phyloP scores from a whole-genome alignment of 2,329 filamentous ascomycete genomes.

The Coniochaeta sp. region DNA sequence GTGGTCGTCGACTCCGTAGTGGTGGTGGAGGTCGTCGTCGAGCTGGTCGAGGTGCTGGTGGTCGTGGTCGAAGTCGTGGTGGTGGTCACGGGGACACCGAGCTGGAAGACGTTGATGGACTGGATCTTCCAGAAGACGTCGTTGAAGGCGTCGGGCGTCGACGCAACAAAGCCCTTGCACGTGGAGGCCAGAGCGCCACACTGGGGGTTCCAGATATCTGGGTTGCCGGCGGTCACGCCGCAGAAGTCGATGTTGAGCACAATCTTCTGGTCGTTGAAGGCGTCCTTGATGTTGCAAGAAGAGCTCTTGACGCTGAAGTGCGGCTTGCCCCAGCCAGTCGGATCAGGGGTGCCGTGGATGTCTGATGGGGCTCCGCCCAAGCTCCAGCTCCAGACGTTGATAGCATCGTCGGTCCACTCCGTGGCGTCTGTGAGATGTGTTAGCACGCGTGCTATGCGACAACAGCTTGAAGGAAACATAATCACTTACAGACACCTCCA shows the following conservation, averaged over 20 bases:
- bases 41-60: slow-evolving; percentile 5
- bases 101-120: slow-evolving; percentile 22
- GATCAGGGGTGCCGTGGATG: slow-evolving; percentile 44
- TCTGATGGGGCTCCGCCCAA: slow-evolving; percentile 23
- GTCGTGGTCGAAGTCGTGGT: slow-evolving; percentile 7
- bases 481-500: slow-evolving; percentile 28
- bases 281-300: slow-evolving; percentile 54
- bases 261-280: slow-evolving; percentile 62
- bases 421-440: slow-evolving; percentile 19
- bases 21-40: slow-evolving; percentile 1
- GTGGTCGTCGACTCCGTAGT: slow-evolving; percentile 6
- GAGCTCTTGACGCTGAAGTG: slow-evolving; percentile 49
- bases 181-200: slow-evolving; percentile 13
- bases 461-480: slow-evolving; percentile 13
- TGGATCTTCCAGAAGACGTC: slow-evolving; percentile 39
- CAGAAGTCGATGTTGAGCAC: slow-evolving; percentile 71
- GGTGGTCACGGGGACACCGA: neutral
- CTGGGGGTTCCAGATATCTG: slow-evolving; percentile 15
- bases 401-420: slow-evolving; percentile 31
- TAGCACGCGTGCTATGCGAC: slow-evolving; percentile 13
- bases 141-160: slow-evolving; percentile 25
- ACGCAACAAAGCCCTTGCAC: slow-evolving; percentile 29
- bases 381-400: slow-evolving; percentile 34
- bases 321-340: slow-evolving; percentile 58
- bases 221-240: slow-evolving; percentile 55